Percentiles rank a stretch among this genome's conserved stretches.
Conservation (phyloP, 768 basidiomycete species). For the Lepiota brunneoincarnata region DNA sequence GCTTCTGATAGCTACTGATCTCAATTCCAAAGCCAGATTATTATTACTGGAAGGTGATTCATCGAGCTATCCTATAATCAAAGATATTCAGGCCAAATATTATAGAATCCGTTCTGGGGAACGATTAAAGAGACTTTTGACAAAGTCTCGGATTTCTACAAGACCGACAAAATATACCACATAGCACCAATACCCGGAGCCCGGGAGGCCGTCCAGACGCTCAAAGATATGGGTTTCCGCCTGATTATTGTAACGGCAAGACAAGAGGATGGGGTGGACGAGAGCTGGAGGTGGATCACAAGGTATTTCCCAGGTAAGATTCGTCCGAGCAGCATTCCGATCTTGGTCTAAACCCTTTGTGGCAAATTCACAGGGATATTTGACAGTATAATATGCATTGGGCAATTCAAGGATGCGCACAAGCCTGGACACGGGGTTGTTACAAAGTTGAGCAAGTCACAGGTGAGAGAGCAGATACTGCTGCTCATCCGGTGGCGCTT, state of each 20-base stretch:
- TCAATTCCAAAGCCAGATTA: conserved; percentile 43
- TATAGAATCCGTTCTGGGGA: conserved; percentile 62
- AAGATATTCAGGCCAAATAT: not conserved
- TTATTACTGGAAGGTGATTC: conserved; percentile 71
- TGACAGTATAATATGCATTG: conserved; percentile 66
- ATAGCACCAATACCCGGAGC: conserved; percentile 61
- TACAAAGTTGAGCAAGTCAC: conserved; percentile 68
- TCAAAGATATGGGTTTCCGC: conserved; percentile 63
- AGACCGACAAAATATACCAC: conserved; percentile 43
- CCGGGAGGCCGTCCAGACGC: conserved; percentile 48
- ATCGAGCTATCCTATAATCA: conserved; percentile 2
- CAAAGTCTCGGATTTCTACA: conserved; percentile 61
- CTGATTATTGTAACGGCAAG: conserved; percentile 80
- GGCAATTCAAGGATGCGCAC: conserved; percentile 60
- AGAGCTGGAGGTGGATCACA: conserved; percentile 67
- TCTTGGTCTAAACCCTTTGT: not conserved
- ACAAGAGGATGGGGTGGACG: conserved; percentile 46
- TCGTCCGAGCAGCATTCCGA: not conserved
- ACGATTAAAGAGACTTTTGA: conserved; percentile 49
- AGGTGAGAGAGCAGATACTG: conserved; percentile 34
- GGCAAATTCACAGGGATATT: conserved; percentile 39
- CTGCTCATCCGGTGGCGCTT: not conserved
- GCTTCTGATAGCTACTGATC: not conserved
- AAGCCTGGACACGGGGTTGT: conserved; percentile 43
- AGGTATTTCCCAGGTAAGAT: conserved; percentile 57